Evolutionary conservation across 2,329 filamentous ascomycete genomes (phyloP).

Genomic region (Xylaria sp.): DNA sequence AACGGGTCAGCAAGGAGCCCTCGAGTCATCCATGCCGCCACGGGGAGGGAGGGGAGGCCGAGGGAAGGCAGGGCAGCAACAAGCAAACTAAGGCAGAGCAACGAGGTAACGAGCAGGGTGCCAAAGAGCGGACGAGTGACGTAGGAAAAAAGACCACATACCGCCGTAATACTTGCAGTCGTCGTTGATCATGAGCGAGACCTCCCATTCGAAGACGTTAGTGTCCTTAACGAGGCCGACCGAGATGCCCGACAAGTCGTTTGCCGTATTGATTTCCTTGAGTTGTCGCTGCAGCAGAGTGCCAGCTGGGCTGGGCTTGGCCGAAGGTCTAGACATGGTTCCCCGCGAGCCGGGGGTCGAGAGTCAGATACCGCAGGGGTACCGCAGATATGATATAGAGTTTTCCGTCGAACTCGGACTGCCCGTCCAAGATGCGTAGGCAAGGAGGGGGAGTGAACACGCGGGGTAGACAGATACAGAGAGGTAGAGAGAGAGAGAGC

Average conservation of each 20-base stretch:
- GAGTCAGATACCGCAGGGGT: background rate
- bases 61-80: background rate
- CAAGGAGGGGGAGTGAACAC: background rate
- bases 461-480: slow-evolving; percentile 12
- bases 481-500: too few relatives aligned
- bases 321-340: slow-evolving; percentile 47
- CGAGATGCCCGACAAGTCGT: slow-evolving; percentile 92
- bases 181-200: slow-evolving; percentile 98
- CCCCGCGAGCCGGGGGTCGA: background rate
- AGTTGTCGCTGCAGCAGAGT: slow-evolving; percentile 82
- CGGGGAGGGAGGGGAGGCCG: background rate
- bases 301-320: slow-evolving; percentile 59
- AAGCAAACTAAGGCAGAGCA: background rate
- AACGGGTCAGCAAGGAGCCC: background rate
- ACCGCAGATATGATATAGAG: background rate
- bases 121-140: too few relatives aligned
- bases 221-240: slow-evolving; percentile 83
- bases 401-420: background rate
- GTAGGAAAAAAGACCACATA: slow-evolving; percentile 48
- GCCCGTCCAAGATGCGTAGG: background rate
- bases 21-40: background rate
- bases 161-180: slow-evolving; percentile 94
- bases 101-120: too few relatives aligned
- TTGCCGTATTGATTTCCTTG: slow-evolving; percentile 90
- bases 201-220: slow-evolving; percentile 97